Evolutionary conservation across 108 stramenopile species (phyloP).

Genomic region (Pelagomonas calceolata): DNA sequence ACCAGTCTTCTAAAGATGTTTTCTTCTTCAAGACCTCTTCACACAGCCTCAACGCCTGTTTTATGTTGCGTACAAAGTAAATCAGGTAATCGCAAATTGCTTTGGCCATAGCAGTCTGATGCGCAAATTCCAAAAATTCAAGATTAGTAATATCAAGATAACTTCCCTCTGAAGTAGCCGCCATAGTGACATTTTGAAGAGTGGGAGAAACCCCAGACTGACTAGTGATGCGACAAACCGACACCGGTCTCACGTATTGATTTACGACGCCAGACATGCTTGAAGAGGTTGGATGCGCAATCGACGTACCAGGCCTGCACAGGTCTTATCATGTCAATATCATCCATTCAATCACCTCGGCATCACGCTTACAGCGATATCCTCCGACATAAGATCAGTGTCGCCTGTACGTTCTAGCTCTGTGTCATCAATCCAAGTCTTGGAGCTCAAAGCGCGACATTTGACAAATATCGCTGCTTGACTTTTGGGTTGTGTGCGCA

Average conservation of each 20-base stretch:
- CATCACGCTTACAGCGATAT: constrained; percentile 36
- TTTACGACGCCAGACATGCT: background rate
- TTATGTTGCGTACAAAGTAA: constrained; percentile 40
- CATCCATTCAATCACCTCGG: constrained; percentile 22
- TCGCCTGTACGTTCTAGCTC: constrained; percentile 52
- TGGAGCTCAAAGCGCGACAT: constrained; percentile 33
- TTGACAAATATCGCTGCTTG: constrained; percentile 32
- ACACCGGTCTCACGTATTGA: constrained; percentile 27
- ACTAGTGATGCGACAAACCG: constrained; percentile 28
- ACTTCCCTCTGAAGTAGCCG: constrained; percentile 7
- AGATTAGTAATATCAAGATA: constrained; percentile 42
- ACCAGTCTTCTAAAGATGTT: constrained; percentile 44
- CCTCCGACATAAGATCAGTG: constrained; percentile 45
- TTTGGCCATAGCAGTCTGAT: constrained; percentile 28
- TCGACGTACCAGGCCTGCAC: background rate
- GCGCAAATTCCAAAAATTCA: constrained; percentile 34
- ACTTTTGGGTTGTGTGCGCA: constrained; percentile 10
- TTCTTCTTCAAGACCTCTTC: constrained; percentile 20
- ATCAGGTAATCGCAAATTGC: constrained; percentile 42
- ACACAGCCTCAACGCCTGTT: constrained; percentile 50
- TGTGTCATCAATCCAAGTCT: constrained; percentile 48
- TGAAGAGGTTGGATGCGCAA: background rate
- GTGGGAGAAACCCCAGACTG: background rate
- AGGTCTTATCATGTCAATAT: no score
- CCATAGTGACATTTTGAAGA: constrained; percentile 43